A percentile compares a stretch with the other conserved stretches of the same genome.
Conservation (phyloP, 805 yeast genomes). For the Sugiyamaella mastotermitis region DNA sequence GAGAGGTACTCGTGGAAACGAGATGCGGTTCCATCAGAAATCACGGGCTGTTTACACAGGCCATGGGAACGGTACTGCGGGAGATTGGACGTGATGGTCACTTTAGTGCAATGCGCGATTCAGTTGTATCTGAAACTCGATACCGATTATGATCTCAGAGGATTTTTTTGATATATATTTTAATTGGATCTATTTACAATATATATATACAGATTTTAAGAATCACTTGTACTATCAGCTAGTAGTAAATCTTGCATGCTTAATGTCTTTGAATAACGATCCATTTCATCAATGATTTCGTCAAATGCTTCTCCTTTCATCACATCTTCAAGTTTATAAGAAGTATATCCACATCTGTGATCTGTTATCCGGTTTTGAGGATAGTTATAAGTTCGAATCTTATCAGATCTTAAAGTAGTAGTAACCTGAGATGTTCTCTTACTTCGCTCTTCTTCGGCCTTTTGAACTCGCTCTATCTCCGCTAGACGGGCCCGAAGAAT, state of each 20-base stretch:
- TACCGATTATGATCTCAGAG: constrained; percentile 21
- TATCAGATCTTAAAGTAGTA: constrained; percentile 85
- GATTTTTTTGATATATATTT: constrained; percentile 1
- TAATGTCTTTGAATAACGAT: constrained; percentile 39
- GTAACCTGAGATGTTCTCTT: constrained; percentile 79
- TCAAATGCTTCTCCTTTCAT: constrained; percentile 56
- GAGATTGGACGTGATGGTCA: constrained; percentile 17
- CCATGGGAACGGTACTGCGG: constrained; percentile 22
- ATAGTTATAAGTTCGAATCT: constrained; percentile 87
- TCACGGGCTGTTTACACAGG: constrained; percentile 5
- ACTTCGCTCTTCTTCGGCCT: constrained; percentile 56
- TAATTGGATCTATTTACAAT: too few species aligned
- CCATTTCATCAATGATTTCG: constrained; percentile 48
- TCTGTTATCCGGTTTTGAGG: constrained; percentile 93
- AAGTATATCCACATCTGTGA: constrained; percentile 76
- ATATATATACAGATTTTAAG: too few species aligned
- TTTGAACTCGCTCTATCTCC: constrained; percentile 63
- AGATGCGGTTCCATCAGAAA: constrained; percentile 22
- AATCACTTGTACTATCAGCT: too few species aligned
- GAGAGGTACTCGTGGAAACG: constrained; percentile 19
- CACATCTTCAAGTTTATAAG: constrained; percentile 69
- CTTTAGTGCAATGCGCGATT: constrained; percentile 25
- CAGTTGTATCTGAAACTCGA: constrained; percentile 20
- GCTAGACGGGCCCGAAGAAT: constrained; percentile 80
- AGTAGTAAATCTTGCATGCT: constrained; percentile 38